Conservation (phyloP, 2,329 filamentous ascomycete species). For the Trichophyton simii region DNA sequence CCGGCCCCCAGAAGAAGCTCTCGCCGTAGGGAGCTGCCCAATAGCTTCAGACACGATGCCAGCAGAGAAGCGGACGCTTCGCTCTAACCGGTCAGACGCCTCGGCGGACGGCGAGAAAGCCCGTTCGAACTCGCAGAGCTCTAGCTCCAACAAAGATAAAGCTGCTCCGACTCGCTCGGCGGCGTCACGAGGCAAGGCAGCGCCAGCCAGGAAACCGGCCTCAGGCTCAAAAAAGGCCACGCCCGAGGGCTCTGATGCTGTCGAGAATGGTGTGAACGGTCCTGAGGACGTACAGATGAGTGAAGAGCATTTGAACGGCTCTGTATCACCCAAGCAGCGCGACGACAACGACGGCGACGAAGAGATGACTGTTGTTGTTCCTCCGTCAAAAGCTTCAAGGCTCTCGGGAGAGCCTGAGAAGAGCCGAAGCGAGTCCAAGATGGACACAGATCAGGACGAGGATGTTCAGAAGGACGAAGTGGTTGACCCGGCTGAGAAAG, state of each 20-base stretch:
- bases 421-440: conserved; percentile 56
- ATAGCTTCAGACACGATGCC: conserved; percentile 29
- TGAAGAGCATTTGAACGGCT: conserved; percentile 45
- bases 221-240: conserved; percentile 39
- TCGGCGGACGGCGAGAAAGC: conserved; percentile 31
- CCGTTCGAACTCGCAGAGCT: conserved; percentile 32
- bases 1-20: neutral
- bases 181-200: conserved; percentile 7
- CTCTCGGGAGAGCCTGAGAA: conserved; percentile 47
- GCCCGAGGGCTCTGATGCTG: conserved; percentile 58
- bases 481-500: conserved; percentile 38
- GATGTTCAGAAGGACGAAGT: conserved; percentile 32
- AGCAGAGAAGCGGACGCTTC: conserved; percentile 34
- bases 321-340: conserved; percentile 40
- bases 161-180: conserved; percentile 28
- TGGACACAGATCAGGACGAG: conserved; percentile 45
- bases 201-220: conserved; percentile 14
- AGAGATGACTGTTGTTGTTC: conserved; percentile 72
- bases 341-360: conserved; percentile 52
- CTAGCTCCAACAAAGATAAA: conserved; percentile 34
- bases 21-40: neutral
- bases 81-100: conserved; percentile 36
- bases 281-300: conserved; percentile 61
- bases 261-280: conserved; percentile 53
- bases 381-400: conserved; percentile 54